Evolutionary conservation across 1,284 basidiomycete species (phyloP).

Genomic region (Apiotrichum gracile): DNA sequence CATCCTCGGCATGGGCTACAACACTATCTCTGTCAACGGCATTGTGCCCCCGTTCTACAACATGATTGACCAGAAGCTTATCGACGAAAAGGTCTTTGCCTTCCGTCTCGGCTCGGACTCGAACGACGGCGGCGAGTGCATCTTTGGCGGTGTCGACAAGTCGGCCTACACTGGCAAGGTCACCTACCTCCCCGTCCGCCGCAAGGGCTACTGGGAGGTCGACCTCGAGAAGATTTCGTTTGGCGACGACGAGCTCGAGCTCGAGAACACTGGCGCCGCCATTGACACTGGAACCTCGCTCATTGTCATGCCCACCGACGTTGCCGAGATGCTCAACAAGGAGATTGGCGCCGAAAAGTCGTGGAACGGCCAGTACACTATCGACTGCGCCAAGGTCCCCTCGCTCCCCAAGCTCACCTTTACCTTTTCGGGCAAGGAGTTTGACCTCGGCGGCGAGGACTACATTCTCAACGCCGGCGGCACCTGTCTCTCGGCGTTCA

Average conservation of each 20-base stretch:
- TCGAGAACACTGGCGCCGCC: slow-evolving; percentile 87
- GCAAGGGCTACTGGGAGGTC: slow-evolving; percentile 98
- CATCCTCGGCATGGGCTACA: slow-evolving; percentile 89
- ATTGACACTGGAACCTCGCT: slow-evolving; percentile 72
- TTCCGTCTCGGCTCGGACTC: slow-evolving; percentile 81
- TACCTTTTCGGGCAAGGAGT: slow-evolving; percentile 3
- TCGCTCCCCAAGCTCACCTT: slow-evolving; percentile 56
- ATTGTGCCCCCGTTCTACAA: slow-evolving; percentile 93
- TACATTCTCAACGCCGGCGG: slow-evolving; percentile 86
- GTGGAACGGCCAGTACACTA: slow-evolving; percentile 90
- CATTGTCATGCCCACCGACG: slow-evolving; percentile 70
- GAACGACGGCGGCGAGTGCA: slow-evolving; percentile 84
- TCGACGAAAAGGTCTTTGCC: slow-evolving; percentile 83
- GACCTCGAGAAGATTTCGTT: slow-evolving; percentile 81
- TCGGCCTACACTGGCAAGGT: slow-evolving; percentile 76
- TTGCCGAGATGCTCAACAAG: slow-evolving; percentile 96
- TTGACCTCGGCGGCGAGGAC: slow-evolving; percentile 61
- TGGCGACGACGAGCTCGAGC: slow-evolving; percentile 75
- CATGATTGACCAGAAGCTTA: slow-evolving; percentile 77
- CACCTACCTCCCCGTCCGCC: slow-evolving; percentile 81
- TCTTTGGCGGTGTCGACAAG: slow-evolving; percentile 87
- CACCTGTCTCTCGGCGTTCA: slow-evolving; percentile 92
- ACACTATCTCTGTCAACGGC: slow-evolving; percentile 88
- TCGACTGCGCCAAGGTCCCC: slow-evolving; percentile 82
- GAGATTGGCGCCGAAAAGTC: slow-evolving; percentile 87